A percentile compares a stretch with the other conserved stretches of the same genome.
These are phyloP conservation scores for Lentinula sp. DNA, from an alignment of 768 basidiomycete genomes.

Conservation along the genomic window DNA sequence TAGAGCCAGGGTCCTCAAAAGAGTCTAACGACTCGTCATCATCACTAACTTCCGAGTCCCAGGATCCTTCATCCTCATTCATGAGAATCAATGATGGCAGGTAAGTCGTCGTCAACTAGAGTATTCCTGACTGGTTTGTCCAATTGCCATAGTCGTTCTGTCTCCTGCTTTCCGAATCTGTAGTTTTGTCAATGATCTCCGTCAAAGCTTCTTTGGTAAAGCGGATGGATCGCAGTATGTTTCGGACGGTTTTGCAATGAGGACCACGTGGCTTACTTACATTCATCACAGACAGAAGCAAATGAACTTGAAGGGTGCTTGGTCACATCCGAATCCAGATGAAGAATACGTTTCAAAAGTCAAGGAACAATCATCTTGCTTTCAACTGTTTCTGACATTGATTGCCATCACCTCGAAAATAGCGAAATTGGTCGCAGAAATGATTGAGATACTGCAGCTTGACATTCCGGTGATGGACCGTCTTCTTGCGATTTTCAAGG, in stretches of 20 bases:
- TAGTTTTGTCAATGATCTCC: constrained; percentile 29
- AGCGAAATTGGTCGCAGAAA: constrained; percentile 34
- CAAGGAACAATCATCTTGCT: constrained; percentile 21
- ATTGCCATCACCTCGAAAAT: constrained; percentile 58
- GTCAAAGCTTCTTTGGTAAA: constrained; percentile 46
- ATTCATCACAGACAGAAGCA: constrained; percentile 36
- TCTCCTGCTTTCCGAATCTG: constrained; percentile 56
- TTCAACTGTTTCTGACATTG: constrained; percentile 45
- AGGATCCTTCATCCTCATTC: constrained; percentile 51
- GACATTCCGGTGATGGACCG: constrained; percentile 19
- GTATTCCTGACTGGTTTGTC: constrained; percentile 47
- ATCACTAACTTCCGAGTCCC: constrained; percentile 32
- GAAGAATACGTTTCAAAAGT: constrained; percentile 24
- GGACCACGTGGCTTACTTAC: constrained; percentile 4
- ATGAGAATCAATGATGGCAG: constrained; percentile 63
- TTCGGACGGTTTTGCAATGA: background rate
- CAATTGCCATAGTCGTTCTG: constrained; percentile 59
- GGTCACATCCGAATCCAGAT: constrained; percentile 59
- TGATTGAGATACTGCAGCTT: constrained; percentile 31
- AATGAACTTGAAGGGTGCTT: constrained; percentile 54
- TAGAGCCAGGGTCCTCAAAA: constrained; percentile 15
- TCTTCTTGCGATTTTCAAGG: constrained; percentile 23
- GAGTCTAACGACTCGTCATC: too few relatives aligned
- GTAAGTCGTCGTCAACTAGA: constrained; percentile 51
- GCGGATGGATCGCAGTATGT: constrained; percentile 30